phyloP scores from a whole-genome alignment of 225 moss, liverwort and hornwort species.

The Physcomitrellopsis africana region DNA sequence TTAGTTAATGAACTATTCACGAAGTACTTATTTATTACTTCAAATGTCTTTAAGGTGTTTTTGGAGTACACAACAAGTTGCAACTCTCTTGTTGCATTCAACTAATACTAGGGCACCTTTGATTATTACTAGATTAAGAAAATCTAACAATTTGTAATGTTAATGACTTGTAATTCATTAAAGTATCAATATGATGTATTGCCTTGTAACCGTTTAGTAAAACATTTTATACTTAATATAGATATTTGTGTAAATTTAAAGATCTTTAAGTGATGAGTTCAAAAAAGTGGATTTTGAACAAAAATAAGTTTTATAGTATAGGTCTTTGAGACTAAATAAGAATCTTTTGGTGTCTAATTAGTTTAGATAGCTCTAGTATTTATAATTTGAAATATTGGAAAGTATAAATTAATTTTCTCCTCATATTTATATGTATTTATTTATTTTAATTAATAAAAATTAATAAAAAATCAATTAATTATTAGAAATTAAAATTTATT shows the following conservation, averaged over 20 bases:
- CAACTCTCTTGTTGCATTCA: background rate
- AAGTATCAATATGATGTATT: background rate
- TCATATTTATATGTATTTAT: too few species aligned
- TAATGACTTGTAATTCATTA: background rate
- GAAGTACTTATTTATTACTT: background rate
- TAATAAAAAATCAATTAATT: too few species aligned
- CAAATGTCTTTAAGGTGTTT: background rate
- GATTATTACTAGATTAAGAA: background rate
- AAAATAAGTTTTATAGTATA: background rate
- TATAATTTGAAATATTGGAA: background rate
- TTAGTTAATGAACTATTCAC: background rate
- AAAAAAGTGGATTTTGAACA: constrained; percentile 4
- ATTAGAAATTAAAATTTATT: too few species aligned
- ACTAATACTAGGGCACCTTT: background rate
- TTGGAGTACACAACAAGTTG: background rate
- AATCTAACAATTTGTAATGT: background rate
- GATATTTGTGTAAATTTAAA: background rate
- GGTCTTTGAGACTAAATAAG: background rate
- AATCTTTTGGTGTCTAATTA: background rate
- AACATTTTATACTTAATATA: background rate
- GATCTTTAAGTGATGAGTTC: background rate
- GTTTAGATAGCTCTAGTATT: background rate
- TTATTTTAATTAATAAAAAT: too few species aligned
- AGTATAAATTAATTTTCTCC: background rate
- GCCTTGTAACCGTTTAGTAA: too few species aligned